Evolutionary conservation across 2,329 filamentous ascomycete genomes (phyloP).

Genomic region (Exophiala phaeomuriformis): DNA sequence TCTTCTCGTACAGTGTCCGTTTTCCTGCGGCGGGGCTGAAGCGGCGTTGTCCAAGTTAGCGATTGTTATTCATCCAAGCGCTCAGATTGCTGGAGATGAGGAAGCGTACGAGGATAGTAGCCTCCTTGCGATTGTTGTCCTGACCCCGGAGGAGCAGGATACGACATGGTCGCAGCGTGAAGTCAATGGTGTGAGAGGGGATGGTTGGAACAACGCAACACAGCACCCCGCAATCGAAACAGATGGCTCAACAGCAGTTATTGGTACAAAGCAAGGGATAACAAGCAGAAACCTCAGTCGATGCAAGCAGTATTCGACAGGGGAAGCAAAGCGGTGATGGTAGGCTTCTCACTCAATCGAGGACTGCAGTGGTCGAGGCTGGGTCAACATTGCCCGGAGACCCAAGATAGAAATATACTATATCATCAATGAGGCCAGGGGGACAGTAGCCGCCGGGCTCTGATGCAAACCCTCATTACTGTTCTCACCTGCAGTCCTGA

Average conservation of each 20-base stretch:
- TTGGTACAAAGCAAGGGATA: too few species aligned
- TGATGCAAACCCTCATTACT: conserved; percentile 2
- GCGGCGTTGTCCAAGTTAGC: not conserved
- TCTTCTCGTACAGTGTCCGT: conserved; percentile 12
- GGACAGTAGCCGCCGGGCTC: conserved; percentile 17
- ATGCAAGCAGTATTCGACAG: too few species aligned
- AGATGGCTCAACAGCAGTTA: not conserved
- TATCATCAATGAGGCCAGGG: not conserved
- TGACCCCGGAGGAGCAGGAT: conserved; percentile 10
- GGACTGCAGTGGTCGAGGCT: too few species aligned
- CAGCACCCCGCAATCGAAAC: not conserved
- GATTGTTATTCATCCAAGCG: conserved; percentile 3
- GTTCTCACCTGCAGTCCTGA: conserved; percentile 6
- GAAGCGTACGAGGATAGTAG: conserved; percentile 28
- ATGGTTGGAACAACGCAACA: not conserved
- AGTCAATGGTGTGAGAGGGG: not conserved
- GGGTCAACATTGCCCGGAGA: not conserved
- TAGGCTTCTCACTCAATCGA: too few species aligned
- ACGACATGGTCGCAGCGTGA: conserved; percentile 9
- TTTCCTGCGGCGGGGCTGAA: conserved; percentile 21
- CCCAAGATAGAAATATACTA: conserved; percentile 1
- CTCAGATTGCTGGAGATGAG: not conserved
- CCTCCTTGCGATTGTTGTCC: conserved; percentile 21
- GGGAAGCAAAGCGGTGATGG: too few species aligned
- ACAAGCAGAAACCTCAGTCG: too few species aligned